These are phyloP conservation scores for Salvia hispanica DNA, from an alignment of 257 asterid species.

Conservation along the genomic window DNA sequence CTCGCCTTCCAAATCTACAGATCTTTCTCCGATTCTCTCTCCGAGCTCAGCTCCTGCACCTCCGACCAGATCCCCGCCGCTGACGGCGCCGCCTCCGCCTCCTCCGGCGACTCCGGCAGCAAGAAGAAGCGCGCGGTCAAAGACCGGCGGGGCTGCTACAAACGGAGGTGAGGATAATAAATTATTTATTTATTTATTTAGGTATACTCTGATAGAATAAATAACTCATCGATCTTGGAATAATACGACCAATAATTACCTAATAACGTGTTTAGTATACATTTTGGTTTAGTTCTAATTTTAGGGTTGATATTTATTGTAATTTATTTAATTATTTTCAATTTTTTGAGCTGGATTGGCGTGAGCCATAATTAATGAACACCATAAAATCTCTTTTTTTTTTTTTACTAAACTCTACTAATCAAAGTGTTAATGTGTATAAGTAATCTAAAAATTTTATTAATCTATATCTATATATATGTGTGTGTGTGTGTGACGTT, in stretches of 20 bases:
- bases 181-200: no score
- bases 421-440: not conserved
- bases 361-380: not conserved
- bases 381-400: not conserved
- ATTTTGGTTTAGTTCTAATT: not conserved
- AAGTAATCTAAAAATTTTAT: not conserved
- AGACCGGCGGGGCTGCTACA: slow-evolving; percentile 68
- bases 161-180: slow-evolving; percentile 55
- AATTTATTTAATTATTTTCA: not conserved
- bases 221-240: no score
- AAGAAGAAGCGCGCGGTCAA: slow-evolving; percentile 40
- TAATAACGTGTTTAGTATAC: no score
- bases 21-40: slow-evolving; percentile 48
- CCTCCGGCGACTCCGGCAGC: slow-evolving; percentile 27
- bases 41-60: slow-evolving; percentile 32
- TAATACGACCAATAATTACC: no score
- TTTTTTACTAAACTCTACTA: not conserved
- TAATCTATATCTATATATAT: no score
- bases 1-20: slow-evolving; percentile 39
- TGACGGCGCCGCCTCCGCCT: slow-evolving; percentile 33
- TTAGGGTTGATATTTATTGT: not conserved
- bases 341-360: not conserved
- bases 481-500: not conserved
- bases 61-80: slow-evolving; percentile 42
- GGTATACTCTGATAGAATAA: no score